Base-by-base conservation (phyloP, 306 rosid genomes). In the Quercus wislizeni region DNA sequence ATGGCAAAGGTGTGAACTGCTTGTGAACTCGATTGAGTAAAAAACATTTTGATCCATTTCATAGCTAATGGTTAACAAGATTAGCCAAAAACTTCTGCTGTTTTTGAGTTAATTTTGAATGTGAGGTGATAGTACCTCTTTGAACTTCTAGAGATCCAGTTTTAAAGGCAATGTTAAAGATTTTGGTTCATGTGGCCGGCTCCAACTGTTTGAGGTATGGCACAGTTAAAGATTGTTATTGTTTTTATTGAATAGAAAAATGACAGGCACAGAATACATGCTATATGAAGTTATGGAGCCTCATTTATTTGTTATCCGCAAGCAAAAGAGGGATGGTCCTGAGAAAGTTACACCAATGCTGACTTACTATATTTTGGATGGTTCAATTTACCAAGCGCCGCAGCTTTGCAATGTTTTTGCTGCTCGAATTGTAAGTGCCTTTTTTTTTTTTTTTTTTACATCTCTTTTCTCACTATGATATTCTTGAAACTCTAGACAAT, bases 311-410 rank as follows among this genome's bases (percentile, higher is more conserved):
- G 89, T 95, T 28, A 82, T 95, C 55, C 92, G 97, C 73, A 92
- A 92, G 85, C 99, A 95, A 61, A 92, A 89, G 91, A 89, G 99
- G 81, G 98, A 92, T 70, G 77, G 94, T 72, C 98, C 94, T 27
- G 99, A 95, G 81, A 95, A 91, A 80, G 95, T 92, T 76, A 92
- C 96, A 0, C 94, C 95, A 1, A 87, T 90, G 95, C 88, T 95
- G 63, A 91, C 97, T 9, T 92, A 95, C 75, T 90, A 92, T 71
- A 69, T 91, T 57, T 86, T 92, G 89, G 99, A 95, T 80, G 98
- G 99, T 78, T 92, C 98, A 1, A 91, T 92, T 27, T 95, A 95
- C 84, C 99, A 95, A 81, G 91, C 98, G 75, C 99, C 99, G 0
- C 99, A 95, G 52, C 95, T 95, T 4, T 85, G 89, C 88, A 95